phyloP scores from a whole-genome alignment of 2,329 filamentous ascomycete genomes.

The Diaporthe citriasiana region DNA sequence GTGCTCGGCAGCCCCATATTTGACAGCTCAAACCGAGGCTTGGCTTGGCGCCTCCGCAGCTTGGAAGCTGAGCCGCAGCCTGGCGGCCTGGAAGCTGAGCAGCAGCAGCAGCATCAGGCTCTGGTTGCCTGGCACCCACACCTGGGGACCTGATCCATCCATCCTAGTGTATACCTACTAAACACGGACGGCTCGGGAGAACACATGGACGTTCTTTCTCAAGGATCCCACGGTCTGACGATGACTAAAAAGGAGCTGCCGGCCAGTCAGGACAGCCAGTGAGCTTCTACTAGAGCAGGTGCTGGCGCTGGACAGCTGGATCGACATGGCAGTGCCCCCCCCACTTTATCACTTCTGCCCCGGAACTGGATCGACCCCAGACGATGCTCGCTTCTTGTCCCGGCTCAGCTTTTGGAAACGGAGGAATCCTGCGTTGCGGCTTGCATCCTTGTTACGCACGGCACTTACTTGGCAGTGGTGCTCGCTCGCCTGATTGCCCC shows the following conservation, averaged over 20 bases:
- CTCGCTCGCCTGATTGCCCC: slow-evolving; percentile 14
- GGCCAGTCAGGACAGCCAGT: slow-evolving; percentile 12
- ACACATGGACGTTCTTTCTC: not conserved
- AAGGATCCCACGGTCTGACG: not conserved
- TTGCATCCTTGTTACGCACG: slow-evolving; percentile 27
- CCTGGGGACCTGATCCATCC: too few species aligned
- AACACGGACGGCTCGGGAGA: slow-evolving; percentile 10
- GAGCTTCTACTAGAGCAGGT: too few species aligned
- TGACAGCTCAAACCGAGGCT: slow-evolving; percentile 31
- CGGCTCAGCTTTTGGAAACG: slow-evolving; percentile 25
- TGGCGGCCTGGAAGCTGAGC: slow-evolving; percentile 24
- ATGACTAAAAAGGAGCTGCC: slow-evolving; percentile 19
- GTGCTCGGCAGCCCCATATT: slow-evolving; percentile 22
- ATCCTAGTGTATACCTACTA: too few species aligned
- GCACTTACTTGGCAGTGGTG: slow-evolving; percentile 24
- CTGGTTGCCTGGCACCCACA: not conserved
- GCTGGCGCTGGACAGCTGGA: not conserved
- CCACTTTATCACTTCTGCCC: too few species aligned
- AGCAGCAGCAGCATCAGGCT: not conserved
- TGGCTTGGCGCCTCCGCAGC: slow-evolving; percentile 29
- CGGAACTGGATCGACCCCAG: slow-evolving; percentile 12
- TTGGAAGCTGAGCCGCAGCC: slow-evolving; percentile 21
- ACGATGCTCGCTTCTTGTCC: slow-evolving; percentile 22
- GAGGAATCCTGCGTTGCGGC: not conserved
- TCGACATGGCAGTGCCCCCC: slow-evolving; percentile 23